Evolutionary conservation across 768 basidiomycete genomes (phyloP).

Genomic region (Hortiboletus campestris): DNA sequence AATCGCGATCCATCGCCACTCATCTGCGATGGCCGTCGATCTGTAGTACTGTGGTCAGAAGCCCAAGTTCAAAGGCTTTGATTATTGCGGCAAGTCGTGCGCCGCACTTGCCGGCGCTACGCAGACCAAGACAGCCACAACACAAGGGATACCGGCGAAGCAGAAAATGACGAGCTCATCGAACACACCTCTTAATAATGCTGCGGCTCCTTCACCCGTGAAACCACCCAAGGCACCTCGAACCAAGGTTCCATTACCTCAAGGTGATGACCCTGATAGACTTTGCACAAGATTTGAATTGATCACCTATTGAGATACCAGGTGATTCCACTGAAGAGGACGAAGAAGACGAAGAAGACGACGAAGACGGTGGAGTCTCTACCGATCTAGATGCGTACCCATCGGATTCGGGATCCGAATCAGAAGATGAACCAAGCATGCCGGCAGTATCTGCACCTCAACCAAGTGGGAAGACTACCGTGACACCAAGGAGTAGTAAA

Average conservation of each 20-base stretch:
- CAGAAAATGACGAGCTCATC: slow-evolving; percentile 17
- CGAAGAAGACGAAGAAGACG: slow-evolving; percentile 23
- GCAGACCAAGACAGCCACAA: slow-evolving; percentile 16
- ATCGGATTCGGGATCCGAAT: slow-evolving; percentile 27
- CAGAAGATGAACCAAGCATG: slow-evolving; percentile 21
- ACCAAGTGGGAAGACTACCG: slow-evolving; percentile 1
- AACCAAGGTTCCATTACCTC: slow-evolving; percentile 8
- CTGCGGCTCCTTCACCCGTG: background rate
- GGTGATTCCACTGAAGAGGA: slow-evolving; percentile 28
- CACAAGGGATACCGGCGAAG: slow-evolving; percentile 11
- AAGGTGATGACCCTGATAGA: slow-evolving; percentile 21
- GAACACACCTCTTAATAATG: slow-evolving; percentile 8
- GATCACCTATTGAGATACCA: slow-evolving; percentile 8
- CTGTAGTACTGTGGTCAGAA: slow-evolving; percentile 52
- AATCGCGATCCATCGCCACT: slow-evolving; percentile 24
- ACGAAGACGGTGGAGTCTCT: slow-evolving; percentile 17
- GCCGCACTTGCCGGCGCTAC: slow-evolving; percentile 44
- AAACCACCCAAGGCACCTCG: slow-evolving; percentile 18
- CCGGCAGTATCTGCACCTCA: slow-evolving; percentile 9
- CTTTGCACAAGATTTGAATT: slow-evolving; percentile 10
- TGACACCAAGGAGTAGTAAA: slow-evolving; percentile 12
- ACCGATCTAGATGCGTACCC: slow-evolving; percentile 35
- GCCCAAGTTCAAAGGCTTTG: slow-evolving; percentile 57
- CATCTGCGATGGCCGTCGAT: slow-evolving; percentile 26
- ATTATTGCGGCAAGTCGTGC: slow-evolving; percentile 66